phyloP scores from a whole-genome alignment of 352 stramenopile species.

The Blastocystis hominis region DNA sequence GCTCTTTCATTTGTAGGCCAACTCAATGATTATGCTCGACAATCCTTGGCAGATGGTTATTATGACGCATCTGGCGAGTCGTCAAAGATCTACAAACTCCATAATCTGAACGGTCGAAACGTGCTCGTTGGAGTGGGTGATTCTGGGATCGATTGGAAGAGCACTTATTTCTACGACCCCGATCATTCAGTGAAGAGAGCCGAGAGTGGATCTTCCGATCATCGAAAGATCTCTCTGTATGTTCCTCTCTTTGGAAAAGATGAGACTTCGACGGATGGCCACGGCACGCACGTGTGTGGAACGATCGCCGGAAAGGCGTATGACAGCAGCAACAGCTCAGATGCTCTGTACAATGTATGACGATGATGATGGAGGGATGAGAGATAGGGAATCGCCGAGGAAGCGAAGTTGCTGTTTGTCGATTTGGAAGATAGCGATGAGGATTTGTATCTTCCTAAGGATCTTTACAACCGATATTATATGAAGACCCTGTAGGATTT shows the following conservation, averaged over 20 bases:
- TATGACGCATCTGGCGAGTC: neutral
- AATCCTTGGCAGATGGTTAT: neutral
- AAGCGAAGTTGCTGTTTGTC: neutral
- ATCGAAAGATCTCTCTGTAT: constrained; percentile 19
- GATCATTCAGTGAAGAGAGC: neutral
- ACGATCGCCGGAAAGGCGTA: neutral
- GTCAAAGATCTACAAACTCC: neutral
- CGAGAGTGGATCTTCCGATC: neutral
- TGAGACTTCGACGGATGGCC: neutral
- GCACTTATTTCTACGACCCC: constrained; percentile 25
- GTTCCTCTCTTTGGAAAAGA: neutral
- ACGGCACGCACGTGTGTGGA: constrained; percentile 15
- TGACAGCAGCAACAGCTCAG: neutral
- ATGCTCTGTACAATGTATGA: neutral
- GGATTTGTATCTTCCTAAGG: neutral
- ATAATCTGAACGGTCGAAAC: neutral
- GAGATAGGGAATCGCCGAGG: neutral
- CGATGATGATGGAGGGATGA: neutral
- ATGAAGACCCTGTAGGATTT: neutral
- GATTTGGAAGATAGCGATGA: constrained; percentile 5
- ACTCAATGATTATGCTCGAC: constrained; percentile 5
- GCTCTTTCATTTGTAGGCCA: neutral
- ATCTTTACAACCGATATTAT: neutral
- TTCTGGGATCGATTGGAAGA: constrained; percentile 6
- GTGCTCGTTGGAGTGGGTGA: constrained; percentile 17